phyloP scores from a whole-genome alignment of 2,329 filamentous ascomycete species.

The Cladosporium colombiae region DNA sequence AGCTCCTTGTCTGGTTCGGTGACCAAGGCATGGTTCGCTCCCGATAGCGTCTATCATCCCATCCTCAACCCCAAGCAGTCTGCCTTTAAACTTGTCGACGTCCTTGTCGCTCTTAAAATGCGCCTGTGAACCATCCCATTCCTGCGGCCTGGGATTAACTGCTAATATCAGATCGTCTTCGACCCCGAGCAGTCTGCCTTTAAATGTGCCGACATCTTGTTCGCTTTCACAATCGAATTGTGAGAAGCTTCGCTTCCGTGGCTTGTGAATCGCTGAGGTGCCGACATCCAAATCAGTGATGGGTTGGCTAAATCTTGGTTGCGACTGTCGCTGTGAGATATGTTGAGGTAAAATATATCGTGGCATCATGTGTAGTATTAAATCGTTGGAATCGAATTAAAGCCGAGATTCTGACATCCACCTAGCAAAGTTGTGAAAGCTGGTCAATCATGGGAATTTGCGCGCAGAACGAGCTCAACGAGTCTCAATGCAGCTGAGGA shows the following conservation, averaged over 20 bases:
- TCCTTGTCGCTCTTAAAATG: neutral
- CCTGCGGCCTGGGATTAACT: neutral
- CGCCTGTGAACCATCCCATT: neutral
- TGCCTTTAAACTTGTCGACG: neutral
- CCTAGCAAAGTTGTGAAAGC: neutral
- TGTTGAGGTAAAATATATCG: neutral
- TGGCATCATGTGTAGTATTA: neutral
- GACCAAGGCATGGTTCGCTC: neutral
- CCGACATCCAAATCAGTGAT: neutral
- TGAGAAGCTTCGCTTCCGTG: neutral
- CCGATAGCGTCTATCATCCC: neutral
- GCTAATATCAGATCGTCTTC: neutral
- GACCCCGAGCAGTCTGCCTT: neutral
- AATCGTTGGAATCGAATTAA: neutral
- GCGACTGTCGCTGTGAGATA: neutral
- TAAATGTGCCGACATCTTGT: neutral
- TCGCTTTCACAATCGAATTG: neutral
- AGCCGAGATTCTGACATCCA: no score
- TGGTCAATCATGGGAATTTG: neutral
- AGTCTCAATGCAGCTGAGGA: neutral
- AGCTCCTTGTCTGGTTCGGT: neutral
- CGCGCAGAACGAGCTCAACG: neutral
- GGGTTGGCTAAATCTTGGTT: neutral
- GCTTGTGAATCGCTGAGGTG: neutral
- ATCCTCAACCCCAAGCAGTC: neutral